Evolutionary conservation across 2,329 filamentous ascomycete genomes (phyloP), one percentile per base, ranked within the genome.

Genomic region (Nemania diffusa): DNA sequence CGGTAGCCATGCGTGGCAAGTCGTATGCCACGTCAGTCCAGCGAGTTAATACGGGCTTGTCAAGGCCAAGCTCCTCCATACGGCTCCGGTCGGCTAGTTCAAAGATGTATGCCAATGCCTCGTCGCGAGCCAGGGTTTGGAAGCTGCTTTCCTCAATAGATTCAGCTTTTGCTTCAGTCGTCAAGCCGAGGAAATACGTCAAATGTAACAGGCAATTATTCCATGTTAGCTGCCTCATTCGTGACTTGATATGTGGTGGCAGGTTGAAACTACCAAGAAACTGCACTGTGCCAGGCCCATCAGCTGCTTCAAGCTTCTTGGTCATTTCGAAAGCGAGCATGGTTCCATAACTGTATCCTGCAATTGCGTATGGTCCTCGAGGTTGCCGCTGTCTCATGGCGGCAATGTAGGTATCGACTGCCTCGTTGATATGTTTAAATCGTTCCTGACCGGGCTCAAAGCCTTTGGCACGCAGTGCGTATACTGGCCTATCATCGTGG

Each of bases 291-390:
- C 80, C n/a, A 32, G 29, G 29, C 5, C 5, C 29, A 32, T 32
- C 77, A 2, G 26, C 29, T 7, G 15, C 50, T 56, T 85, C 79
- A 11, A 87, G 78, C 1, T 68, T 34, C 73, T 87, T 87, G 13
- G 79, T 76, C 0, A 84, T 73, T 70, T 87, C 85, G 64, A 86
- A 88, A 0, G 84, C 82, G 0, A 87, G 64, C 72, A 84, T 84
- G 0, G 78, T 69, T 1, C 85, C 85, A 70, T 82, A 86, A 4
- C 78, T 82, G 71, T 87, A 87, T 0, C 85, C 85, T 0, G 82
- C 82, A 0, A 88, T 72, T 0, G 82, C 82, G 67, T 88, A 88
- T 0, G 85, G 85, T 0, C 85, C 84, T 0, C 74, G 15, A 0
- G 84, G 84, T 64, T 88, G 85, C 0, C 64, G 65, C 4, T 62